Evolutionary conservation across 306 rosid species (phyloP).

Genomic region (Crataegus laevigata): DNA sequence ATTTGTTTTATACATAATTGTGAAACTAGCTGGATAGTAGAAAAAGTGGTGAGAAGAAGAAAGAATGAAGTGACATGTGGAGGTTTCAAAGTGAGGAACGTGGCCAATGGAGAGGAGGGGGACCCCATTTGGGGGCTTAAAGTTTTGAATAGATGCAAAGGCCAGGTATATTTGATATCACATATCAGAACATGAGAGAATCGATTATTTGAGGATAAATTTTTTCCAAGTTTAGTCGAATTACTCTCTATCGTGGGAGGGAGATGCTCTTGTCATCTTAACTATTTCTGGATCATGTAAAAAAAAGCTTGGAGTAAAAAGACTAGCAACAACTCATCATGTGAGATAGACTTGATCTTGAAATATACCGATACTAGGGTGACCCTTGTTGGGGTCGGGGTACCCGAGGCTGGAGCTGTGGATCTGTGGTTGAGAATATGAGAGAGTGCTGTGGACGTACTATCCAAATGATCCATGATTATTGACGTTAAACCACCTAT

Average conservation of each 20-base stretch:
- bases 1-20: neutral
- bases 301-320: neutral
- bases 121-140: neutral
- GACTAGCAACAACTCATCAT: neutral
- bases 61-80: neutral
- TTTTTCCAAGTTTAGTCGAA: neutral
- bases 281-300: neutral
- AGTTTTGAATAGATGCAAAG: neutral
- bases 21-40: neutral
- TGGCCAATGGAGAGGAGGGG: neutral
- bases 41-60: neutral
- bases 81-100: neutral
- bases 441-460: too few relatives aligned
- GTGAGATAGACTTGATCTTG: neutral
- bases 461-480: neutral
- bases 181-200: neutral
- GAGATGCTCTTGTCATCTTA: neutral
- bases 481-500: neutral
- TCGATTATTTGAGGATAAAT: slow-evolving; percentile 7
- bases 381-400: neutral
- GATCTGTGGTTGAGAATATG: too few relatives aligned
- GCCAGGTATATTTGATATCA: neutral
- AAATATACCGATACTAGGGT: neutral
- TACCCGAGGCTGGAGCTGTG: neutral
- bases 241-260: neutral